Evolutionary conservation across 169 alveolate genomes (phyloP), one percentile per base, ranked within the genome.

Genomic region (Cryptosporidium sp.): DNA sequence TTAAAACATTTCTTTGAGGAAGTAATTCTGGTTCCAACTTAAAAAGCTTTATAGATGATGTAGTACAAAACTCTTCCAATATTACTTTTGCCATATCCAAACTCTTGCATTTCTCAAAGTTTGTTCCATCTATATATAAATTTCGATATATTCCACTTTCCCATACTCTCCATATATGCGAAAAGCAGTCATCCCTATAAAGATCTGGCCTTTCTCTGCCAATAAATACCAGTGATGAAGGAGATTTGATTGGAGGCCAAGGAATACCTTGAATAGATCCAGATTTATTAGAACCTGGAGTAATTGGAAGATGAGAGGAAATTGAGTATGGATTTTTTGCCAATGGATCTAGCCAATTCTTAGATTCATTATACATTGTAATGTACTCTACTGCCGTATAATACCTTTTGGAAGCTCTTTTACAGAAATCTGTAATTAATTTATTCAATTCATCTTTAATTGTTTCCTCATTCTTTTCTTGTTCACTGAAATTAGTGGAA

Each of bases 151-250:
- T 39, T 7, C 75, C 75, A 51, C 89, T 80, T 33, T 45, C 44
- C 89, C 89, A 80, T 12, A 62, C 48, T 14, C 14, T 80, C 80
- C 73, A 80, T 33, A 80, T 3, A 39, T 62, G n/a, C 10, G 75
- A 80, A 80, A 80, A 80, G 33, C 89, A 80, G 56, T 21, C 33
- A 65, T 80, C 44, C 21, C 89, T 80, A 31, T 44, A 80, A 53
- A 80, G 70, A 29, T 80, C 89, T 23, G 89, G 89, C 56, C 75
- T 60, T 1, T 58, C 89, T 65, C 48, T 60, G 21, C 89, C 89
- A 31, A 5, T 42, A 33, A 60, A 80, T 3, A 42, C 67, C 23
- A 80, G 26, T 1, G 23, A n/a, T 23, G 72, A 73, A 42, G 80
- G 89, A 18, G 31, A 42, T 26, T 65, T 80, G 23, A 65, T 60